Percentiles rank a stretch among this genome's conserved stretches.
phyloP scores from a whole-genome alignment of 2,329 filamentous ascomycete genomes.

The Trichoderma breve region DNA sequence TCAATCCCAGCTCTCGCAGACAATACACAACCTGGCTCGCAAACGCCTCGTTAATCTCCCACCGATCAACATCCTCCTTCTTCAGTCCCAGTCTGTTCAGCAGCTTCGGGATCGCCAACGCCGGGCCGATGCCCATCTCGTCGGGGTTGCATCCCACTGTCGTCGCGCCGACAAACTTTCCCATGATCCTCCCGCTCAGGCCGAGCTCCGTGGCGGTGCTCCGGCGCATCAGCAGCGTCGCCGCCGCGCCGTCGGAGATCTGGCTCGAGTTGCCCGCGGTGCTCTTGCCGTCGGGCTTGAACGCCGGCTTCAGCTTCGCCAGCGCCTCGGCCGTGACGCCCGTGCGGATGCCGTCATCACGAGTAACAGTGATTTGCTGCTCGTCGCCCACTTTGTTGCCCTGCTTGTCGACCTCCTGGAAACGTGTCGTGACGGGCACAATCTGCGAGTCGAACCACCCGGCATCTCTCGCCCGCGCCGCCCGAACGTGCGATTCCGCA shows the following conservation, averaged over 20 bases:
- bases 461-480: conserved; percentile 63
- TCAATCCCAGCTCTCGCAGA: conserved; percentile 66
- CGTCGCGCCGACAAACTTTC: conserved; percentile 75
- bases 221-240: conserved; percentile 80
- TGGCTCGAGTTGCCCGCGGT: conserved; percentile 88
- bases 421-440: conserved; percentile 71
- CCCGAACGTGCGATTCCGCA: conserved; percentile 69
- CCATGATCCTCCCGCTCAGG: conserved; percentile 67
- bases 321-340: conserved; percentile 68
- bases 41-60: conserved; percentile 91
- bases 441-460: conserved; percentile 78
- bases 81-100: conserved; percentile 66
- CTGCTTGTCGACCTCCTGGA: conserved; percentile 60
- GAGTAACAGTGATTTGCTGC: conserved; percentile 63
- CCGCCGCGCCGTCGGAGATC: conserved; percentile 84
- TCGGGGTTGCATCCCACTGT: conserved; percentile 79
- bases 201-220: conserved; percentile 73
- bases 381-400: conserved; percentile 55
- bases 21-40: conserved; percentile 68
- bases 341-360: conserved; percentile 80
- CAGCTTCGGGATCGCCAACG: conserved; percentile 79
- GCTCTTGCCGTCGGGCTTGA: conserved; percentile 68
- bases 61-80: conserved; percentile 71
- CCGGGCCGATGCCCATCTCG: conserved; percentile 92
- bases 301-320: conserved; percentile 79